Evolutionary conservation across 1,139 yeast genomes (phyloP), one percentile per base, ranked within the genome.

Genomic region (Blastobotrys aristatus): DNA sequence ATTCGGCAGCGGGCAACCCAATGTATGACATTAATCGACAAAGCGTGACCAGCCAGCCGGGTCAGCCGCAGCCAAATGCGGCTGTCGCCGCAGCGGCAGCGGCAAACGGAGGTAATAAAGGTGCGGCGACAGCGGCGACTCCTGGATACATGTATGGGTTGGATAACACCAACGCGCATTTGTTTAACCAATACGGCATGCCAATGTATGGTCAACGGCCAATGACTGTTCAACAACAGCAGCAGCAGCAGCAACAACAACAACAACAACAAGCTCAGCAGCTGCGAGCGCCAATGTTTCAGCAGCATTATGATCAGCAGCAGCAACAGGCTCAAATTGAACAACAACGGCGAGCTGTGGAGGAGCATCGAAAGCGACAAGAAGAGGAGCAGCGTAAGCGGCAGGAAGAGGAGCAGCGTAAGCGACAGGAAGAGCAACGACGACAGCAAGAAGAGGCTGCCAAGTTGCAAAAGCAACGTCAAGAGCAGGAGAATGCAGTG

Each of bases 311-410:
- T 39, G 37, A 32, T 6, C 36, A 38, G 27, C 44, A 36, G 14
- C 44, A 34, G 14, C 27, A 38, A 16, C 51, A 46, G 24, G 40
- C 27, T 11, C 41, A 27, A 21, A 43, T 10, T 11, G 38, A 30
- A 17, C 40, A 16, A 31, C 44, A 18, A 31, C 38, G n/a, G 13
- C 38, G 38, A 20, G 27, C 22, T 11, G 7, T 14, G 3, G 37
- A 33, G 14, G 37, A 5, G 14, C n/a, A n/a, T n/a, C 37, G 22
- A 33, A 5, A 29, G 10, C 41, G 24, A 8, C 30, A 21, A 20
- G 21, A n/a, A 17, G 33, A 39, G 27, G 22, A 4, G 13, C 42
- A 39, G 27, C 18, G 5, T 16, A 43, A 36, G 26, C 22, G 27
- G 4, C 44, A 41, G 22, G 17, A 29, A 33, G 37, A 33, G 5